Conservation (phyloP, 257 asterid species). For the Perilla frutescens region DNA sequence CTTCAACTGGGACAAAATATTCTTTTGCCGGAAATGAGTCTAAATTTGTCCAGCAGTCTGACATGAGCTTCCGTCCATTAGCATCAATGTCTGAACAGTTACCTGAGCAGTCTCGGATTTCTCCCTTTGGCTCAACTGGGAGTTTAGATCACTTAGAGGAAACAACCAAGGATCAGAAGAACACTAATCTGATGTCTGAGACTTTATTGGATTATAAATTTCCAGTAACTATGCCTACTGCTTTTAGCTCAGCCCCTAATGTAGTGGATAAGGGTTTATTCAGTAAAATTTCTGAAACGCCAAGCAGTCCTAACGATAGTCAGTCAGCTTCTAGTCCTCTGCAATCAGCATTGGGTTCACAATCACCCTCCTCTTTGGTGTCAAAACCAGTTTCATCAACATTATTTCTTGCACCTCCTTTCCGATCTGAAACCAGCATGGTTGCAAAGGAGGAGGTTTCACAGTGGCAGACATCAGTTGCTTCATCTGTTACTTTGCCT, state of each 20-base stretch:
- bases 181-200: constrained; percentile 22
- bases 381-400: constrained; percentile 50
- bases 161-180: constrained; percentile 43
- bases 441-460: constrained; percentile 44
- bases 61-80: constrained; percentile 30
- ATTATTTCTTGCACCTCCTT: constrained; percentile 37
- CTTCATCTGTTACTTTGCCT: constrained; percentile 40
- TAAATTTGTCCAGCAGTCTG: constrained; percentile 42
- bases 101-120: constrained; percentile 40
- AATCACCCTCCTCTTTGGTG: constrained; percentile 44
- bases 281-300: constrained; percentile 37
- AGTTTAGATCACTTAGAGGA: constrained; percentile 37
- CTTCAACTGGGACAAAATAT: constrained; percentile 36
- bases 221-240: constrained; percentile 42
- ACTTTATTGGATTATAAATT: constrained; percentile 34
- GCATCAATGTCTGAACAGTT: constrained; percentile 41
- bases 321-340: constrained; percentile 40
- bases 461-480: constrained; percentile 44
- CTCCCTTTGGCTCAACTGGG: constrained; percentile 38
- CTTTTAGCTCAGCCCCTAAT: constrained; percentile 43
- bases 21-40: constrained; percentile 41
- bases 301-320: constrained; percentile 42
- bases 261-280: constrained; percentile 45
- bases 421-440: constrained; percentile 46
- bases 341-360: constrained; percentile 41